Conservation (phyloP, 257 asterid species). For the Buddleja alternifolia region DNA sequence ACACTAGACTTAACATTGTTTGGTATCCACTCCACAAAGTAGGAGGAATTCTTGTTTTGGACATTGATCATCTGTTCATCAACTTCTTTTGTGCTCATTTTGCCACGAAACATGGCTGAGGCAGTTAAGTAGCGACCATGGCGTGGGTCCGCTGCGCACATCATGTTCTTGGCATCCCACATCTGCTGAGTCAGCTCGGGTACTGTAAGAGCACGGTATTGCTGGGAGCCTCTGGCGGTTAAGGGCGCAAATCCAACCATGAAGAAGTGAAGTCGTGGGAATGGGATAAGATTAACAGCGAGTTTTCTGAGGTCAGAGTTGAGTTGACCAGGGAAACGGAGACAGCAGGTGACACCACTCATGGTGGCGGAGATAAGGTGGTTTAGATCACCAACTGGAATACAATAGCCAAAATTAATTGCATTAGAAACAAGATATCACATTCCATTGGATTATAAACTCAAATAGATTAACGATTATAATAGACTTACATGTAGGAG, state of each 20-base stretch:
- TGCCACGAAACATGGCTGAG: constrained; percentile 63
- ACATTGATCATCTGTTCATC: constrained; percentile 63
- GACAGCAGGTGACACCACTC: constrained; percentile 73
- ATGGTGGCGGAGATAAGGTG: constrained; percentile 62
- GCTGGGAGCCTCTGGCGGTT: constrained; percentile 62
- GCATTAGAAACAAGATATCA: not conserved
- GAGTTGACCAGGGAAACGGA: constrained; percentile 64
- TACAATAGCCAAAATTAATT: not conserved
- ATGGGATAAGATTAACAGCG: constrained; percentile 62
- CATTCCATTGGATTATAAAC: not conserved
- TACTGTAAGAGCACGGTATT: constrained; percentile 56
- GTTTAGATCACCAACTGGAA: constrained; percentile 69
- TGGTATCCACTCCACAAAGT: constrained; percentile 64
- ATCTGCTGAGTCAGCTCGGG: constrained; percentile 59
- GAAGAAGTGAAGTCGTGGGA: constrained; percentile 65
- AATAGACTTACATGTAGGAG: constrained; percentile 50
- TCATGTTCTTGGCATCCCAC: constrained; percentile 72
- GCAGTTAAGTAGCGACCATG: constrained; percentile 59
- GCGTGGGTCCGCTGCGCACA: constrained; percentile 61
- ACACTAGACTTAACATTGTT: constrained; percentile 59
- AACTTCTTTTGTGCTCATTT: constrained; percentile 63
- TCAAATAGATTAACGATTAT: not conserved
- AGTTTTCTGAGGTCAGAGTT: constrained; percentile 62
- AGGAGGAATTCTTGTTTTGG: constrained; percentile 59
- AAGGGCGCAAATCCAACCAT: constrained; percentile 64